Conservation (phyloP, 139 green algal genomes). For the Coccomyxa sp. region DNA sequence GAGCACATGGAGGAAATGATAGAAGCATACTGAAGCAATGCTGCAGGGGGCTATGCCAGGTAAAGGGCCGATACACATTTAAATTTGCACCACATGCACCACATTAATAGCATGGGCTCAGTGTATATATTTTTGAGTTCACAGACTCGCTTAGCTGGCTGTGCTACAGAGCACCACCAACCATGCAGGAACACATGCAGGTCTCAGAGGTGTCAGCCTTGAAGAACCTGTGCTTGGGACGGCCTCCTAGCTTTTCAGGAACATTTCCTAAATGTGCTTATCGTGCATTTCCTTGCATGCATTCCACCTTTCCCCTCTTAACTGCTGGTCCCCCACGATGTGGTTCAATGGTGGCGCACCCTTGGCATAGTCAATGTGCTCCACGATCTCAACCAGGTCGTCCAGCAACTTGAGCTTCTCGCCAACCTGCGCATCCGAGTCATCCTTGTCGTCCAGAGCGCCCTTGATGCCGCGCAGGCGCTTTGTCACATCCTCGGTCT, state of each 20-base stretch:
- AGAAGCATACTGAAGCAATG: not conserved
- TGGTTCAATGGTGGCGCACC: slow-evolving; percentile 16
- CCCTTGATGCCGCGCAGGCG: slow-evolving; percentile 73
- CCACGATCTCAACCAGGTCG: slow-evolving; percentile 80
- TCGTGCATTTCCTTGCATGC: too few relatives aligned
- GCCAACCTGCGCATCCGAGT: slow-evolving; percentile 15
- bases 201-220: not conserved
- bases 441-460: slow-evolving; percentile 23
- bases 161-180: not conserved
- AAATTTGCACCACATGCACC: not conserved
- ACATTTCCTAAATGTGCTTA: not conserved
- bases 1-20: not conserved
- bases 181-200: not conserved
- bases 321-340: too few relatives aligned
- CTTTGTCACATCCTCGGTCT: slow-evolving; percentile 65
- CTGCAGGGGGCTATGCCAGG: too few relatives aligned
- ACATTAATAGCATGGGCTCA: not conserved
- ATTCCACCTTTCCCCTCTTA: too few relatives aligned
- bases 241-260: not conserved
- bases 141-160: not conserved
- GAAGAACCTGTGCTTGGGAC: not conserved
- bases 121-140: not conserved
- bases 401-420: slow-evolving; percentile 69
- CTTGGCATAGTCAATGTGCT: slow-evolving; percentile 67
- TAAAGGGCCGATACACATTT: too few relatives aligned